A percentile compares a stretch with the other conserved stretches of the same genome.
phyloP scores from a whole-genome alignment of 805 yeast genomes.

The Kregervanrija delftensis region DNA sequence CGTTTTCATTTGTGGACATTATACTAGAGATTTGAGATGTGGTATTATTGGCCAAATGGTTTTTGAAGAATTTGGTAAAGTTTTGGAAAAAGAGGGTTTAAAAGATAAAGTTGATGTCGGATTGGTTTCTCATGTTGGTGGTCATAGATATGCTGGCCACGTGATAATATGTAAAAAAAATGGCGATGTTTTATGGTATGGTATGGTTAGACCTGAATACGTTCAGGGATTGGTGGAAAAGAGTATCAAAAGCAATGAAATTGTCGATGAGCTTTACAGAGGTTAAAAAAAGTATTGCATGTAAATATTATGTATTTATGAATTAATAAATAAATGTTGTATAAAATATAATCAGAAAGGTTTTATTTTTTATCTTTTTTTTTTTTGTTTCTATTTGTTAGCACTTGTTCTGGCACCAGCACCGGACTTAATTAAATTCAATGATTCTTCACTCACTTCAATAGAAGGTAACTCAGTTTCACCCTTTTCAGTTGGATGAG shows the following conservation, averaged over 20 bases:
- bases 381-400: constrained; percentile 8
- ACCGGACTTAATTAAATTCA: constrained; percentile 52
- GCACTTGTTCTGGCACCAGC: constrained; percentile 74
- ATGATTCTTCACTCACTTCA: constrained; percentile 47
- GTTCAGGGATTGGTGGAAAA: constrained; percentile 61
- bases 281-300: constrained; percentile 25
- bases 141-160: constrained; percentile 84
- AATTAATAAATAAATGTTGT: no score
- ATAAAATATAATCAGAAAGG: neutral
- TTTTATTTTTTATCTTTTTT: neutral
- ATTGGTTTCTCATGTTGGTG: constrained; percentile 70
- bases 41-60: constrained; percentile 60
- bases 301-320: no score
- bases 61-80: constrained; percentile 40
- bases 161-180: constrained; percentile 46
- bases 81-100: constrained; percentile 30
- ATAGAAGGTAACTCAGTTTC: constrained; percentile 47
- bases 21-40: constrained; percentile 56
- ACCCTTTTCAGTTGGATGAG: constrained; percentile 46
- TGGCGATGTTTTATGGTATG: constrained; percentile 63
- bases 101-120: constrained; percentile 34
- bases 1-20: constrained; percentile 61
- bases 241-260: constrained; percentile 40
- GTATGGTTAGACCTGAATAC: constrained; percentile 57
- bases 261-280: constrained; percentile 53